Base-by-base conservation (phyloP, 2,329 filamentous ascomycete genomes). In the Ceratocystis ficicola region DNA sequence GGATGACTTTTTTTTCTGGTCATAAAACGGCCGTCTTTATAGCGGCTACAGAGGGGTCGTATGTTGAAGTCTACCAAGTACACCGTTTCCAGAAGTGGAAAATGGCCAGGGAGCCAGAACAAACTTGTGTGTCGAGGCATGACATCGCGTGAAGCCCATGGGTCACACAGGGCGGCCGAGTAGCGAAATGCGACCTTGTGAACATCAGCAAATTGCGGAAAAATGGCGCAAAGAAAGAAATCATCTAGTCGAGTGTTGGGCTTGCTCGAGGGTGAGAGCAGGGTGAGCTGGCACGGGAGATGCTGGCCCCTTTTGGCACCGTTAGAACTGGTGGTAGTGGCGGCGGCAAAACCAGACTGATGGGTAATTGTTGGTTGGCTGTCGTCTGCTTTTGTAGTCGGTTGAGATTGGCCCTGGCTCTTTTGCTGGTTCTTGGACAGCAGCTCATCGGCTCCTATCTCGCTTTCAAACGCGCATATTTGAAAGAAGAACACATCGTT, bases 71-170 rank as follows among this genome's bases (percentile, higher is more conserved):
- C 52, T 15, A 57, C 52, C 10, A 57, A 22, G 17, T 57, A 57
- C 25, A 57, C 52, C 6, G 52, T 57, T 32, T 57, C 52, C 30
- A 57, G 28, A 25, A 57, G 10, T 32, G 52, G 52, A 25, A 57
- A 57, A 30, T 57, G 52, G 12, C 25, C 52, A 17, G 52, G 52
- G 25, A 57, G 52, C 52, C 52, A 57, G 28, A 57, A 57, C 25
- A 57, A 30, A 57, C 52, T 57, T 12, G 61, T 63, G 48, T 63
- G 41, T 5, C 36, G 44, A 44, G 61, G 61, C 61, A 44, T 63
- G 61, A 50, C 41, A 17, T 63, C 22, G n/a, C 44, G 61, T 22
- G 44, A 46, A 17, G 61, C 61, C 61, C 61, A 63, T 30, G 61
- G 41, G n/a, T 63, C 61, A 25, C 61, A 63, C n/a, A 63, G 30